phyloP scores from a whole-genome alignment of 1,139 yeast genomes.

The Geotrichum reessii region DNA sequence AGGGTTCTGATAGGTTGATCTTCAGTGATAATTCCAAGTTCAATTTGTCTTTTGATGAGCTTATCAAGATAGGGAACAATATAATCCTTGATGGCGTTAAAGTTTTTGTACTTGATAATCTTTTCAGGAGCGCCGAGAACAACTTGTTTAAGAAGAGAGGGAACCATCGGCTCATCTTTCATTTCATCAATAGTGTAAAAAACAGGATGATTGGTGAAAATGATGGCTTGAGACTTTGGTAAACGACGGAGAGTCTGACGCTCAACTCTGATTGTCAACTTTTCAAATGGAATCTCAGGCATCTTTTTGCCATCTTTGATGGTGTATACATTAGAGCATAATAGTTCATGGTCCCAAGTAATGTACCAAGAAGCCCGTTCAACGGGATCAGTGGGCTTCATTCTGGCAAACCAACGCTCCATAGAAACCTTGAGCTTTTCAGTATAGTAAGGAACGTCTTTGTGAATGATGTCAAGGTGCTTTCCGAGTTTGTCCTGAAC shows the following conservation, averaged over 20 bases:
- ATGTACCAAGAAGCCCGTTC: constrained; percentile 75
- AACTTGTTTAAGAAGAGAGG: constrained; percentile 58
- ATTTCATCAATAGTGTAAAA: constrained; percentile 66
- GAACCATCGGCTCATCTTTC: constrained; percentile 71
- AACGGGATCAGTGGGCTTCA: constrained; percentile 56
- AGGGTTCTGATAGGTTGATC: constrained; percentile 57
- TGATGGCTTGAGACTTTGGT: constrained; percentile 55
- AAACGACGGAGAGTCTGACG: constrained; percentile 62
- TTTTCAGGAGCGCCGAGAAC: constrained; percentile 61
- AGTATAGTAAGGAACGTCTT: constrained; percentile 65
- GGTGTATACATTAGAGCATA: constrained; percentile 44
- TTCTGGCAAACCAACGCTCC: constrained; percentile 66
- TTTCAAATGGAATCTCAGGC: constrained; percentile 34
- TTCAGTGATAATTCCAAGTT: constrained; percentile 48
- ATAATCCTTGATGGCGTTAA: constrained; percentile 53
- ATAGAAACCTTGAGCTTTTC: constrained; percentile 61
- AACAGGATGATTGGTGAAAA: constrained; percentile 63
- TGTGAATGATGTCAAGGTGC: constrained; percentile 58
- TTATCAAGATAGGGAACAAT: constrained; percentile 52
- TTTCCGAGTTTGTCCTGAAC: constrained; percentile 54
- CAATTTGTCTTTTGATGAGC: constrained; percentile 52
- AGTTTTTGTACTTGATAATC: constrained; percentile 58
- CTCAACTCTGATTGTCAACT: constrained; percentile 56
- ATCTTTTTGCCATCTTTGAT: constrained; percentile 42
- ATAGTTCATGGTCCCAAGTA: constrained; percentile 62